These are phyloP conservation scores for Spongiforma sp. DNA, from an alignment of 1,284 basidiomycete genomes.

Conservation along the genomic window DNA sequence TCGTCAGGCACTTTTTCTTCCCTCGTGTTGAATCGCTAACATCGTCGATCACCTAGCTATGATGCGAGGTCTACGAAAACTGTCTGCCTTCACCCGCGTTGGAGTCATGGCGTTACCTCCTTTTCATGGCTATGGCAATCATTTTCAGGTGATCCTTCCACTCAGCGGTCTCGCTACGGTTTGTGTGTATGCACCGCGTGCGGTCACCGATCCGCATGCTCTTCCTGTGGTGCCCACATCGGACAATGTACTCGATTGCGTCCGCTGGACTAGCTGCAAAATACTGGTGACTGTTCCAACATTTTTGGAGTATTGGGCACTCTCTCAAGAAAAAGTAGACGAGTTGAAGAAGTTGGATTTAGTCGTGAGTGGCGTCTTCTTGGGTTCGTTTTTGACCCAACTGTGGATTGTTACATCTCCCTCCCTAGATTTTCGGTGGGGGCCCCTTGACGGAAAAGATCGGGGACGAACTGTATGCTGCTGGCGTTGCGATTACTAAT, in stretches of 20 bases:
- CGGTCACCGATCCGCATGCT: background rate
- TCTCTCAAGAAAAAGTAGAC: slow-evolving; percentile 6
- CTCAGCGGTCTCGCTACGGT: background rate
- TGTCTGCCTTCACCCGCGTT: slow-evolving; percentile 12
- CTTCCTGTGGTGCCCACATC: slow-evolving; percentile 19
- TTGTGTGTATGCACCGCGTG: slow-evolving; percentile 13
- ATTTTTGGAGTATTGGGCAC: slow-evolving; percentile 19
- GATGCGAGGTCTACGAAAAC: background rate
- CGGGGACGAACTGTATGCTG: slow-evolving; percentile 20
- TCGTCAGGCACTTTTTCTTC: background rate
- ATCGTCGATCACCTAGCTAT: background rate
- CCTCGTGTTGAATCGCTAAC: background rate
- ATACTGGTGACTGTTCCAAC: slow-evolving; percentile 16
- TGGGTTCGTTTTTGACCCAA: background rate
- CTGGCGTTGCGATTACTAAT: slow-evolving; percentile 18
- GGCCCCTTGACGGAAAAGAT: slow-evolving; percentile 24
- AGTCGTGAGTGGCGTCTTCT: slow-evolving; percentile 16
- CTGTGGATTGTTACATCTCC: background rate
- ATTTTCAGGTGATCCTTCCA: slow-evolving; percentile 12
- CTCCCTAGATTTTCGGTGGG: slow-evolving; percentile 20
- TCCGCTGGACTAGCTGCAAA: slow-evolving; percentile 5
- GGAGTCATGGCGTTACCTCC: slow-evolving; percentile 24
- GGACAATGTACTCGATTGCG: slow-evolving; percentile 20
- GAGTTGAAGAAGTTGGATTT: slow-evolving; percentile 10
- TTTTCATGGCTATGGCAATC: slow-evolving; percentile 18